Conservation (phyloP, 164 flowering plant genomes). For the Vitis vinifera region ASM3070453v1 NC_081818.1:24630001-24630500, state of each 20-base stretch:
- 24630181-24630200: not conserved
- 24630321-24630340: slow-evolving; percentile 41
- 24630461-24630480: too few relatives aligned
- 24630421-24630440: too few relatives aligned
- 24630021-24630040: slow-evolving; percentile 81
- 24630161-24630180: not conserved
- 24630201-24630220: too few relatives aligned
- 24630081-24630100: slow-evolving; percentile 46
- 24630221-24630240: too few relatives aligned
- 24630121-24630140: slow-evolving; percentile 76
- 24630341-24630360: slow-evolving; percentile 46
- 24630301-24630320: slow-evolving; percentile 60
- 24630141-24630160: slow-evolving; percentile 22
- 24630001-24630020: slow-evolving; percentile 75
- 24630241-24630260: not conserved
- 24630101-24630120: slow-evolving; percentile 48
- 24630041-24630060: slow-evolving; percentile 83
- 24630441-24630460: too few relatives aligned
- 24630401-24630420: too few relatives aligned
- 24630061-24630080: slow-evolving; percentile 38
- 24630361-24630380: slow-evolving; percentile 51
- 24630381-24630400: too few relatives aligned
- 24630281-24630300: slow-evolving; percentile 71
- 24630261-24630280: slow-evolving; percentile 6
- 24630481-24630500: too few relatives aligned